These are phyloP conservation scores for Ogataea thermomethanolica DNA, from an alignment of 805 yeast species.

Conservation along the genomic window DNA sequence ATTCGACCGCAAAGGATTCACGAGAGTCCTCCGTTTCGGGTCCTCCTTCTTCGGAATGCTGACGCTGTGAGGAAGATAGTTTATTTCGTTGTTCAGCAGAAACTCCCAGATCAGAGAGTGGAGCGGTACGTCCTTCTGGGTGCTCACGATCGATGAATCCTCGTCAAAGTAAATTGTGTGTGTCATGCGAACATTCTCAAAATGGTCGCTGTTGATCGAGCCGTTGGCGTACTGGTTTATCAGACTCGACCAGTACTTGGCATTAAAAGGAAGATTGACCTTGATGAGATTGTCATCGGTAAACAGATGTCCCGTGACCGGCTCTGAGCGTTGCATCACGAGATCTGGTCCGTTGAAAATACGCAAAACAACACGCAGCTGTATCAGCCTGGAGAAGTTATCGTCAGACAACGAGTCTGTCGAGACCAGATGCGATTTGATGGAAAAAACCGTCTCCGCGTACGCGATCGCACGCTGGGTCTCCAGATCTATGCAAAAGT, in stretches of 20 bases:
- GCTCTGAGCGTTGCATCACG: conserved; percentile 27
- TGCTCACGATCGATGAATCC: conserved; percentile 20
- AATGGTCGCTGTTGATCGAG: conserved; percentile 19
- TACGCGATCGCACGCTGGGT: conserved; percentile 29
- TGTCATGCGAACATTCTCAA: conserved; percentile 25
- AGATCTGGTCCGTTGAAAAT: conserved; percentile 24
- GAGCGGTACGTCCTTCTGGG: conserved; percentile 20
- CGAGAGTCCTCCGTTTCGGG: not conserved
- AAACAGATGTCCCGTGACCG: conserved; percentile 28
- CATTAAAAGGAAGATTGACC: conserved; percentile 30
- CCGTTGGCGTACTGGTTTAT: conserved; percentile 33
- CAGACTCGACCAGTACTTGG: conserved; percentile 32
- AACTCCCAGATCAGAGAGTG: conserved; percentile 34
- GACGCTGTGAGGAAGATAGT: conserved; percentile 27
- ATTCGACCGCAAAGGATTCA: conserved; percentile 3
- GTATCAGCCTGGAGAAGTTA: conserved; percentile 28
- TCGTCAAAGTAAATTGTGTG: conserved; percentile 31
- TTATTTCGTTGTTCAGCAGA: conserved; percentile 14
- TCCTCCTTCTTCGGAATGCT: conserved; percentile 13
- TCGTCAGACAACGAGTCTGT: conserved; percentile 9
- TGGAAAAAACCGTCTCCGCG: conserved; percentile 24
- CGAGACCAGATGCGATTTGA: conserved; percentile 17
- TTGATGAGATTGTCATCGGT: conserved; percentile 21
- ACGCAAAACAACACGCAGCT: conserved; percentile 26
- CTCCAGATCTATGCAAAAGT: conserved; percentile 23